Evolutionary conservation across 306 rosid species (phyloP), one percentile per base, ranked within the genome.

Genomic region (Medicago arabica): DNA sequence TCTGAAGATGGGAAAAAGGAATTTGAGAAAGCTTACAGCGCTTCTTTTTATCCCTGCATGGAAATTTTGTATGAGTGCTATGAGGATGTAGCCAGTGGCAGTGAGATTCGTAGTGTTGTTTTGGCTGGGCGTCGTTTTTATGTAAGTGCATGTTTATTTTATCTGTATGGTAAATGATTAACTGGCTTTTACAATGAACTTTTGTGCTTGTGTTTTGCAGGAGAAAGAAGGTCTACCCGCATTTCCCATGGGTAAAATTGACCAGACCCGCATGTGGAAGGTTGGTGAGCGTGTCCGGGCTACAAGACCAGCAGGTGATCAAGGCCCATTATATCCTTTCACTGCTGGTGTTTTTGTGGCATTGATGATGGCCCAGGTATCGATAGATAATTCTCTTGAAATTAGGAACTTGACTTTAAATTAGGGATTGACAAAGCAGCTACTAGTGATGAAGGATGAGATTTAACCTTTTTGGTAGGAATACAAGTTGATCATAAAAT

Each of bases 321-420:
- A 90, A 2, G 97, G 98, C 46, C 97, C 98, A 3, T 50, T 94
- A 9, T 34, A 86, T 83, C 96, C 98, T 11, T 94, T 94, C 75
- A 94, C 98, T 23, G 96, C 98, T 55, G 98, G 98, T 86, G 98
- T 94, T 58, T 94, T 66, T 68, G 96, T 94, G 84, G 97, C 98
- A n/a, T 46, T 94, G 72, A 94, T 94, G 98, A 94, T 94, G 98
- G 97, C 98, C 2, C 98, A 94, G 97, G 98, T 94, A 82, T 31
- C 16, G 51, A 12, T 46, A 46, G 2, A 46, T 46, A 16, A 13
- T 13, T 44, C 5, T 44, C 4, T 44, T 44, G 50, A 46, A 46
- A 46, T 46, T 46, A 46, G n/a, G 8, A 7, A 4, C 13, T 46
- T 46, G 16, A 4, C 51, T 46, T 46, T 4, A 47, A 76, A 76